A percentile compares a stretch with the other conserved stretches of the same genome.
These are phyloP conservation scores for Silene uniflora DNA, from an alignment of 148 eudicot genomes.

Conservation along the genomic window DNA sequence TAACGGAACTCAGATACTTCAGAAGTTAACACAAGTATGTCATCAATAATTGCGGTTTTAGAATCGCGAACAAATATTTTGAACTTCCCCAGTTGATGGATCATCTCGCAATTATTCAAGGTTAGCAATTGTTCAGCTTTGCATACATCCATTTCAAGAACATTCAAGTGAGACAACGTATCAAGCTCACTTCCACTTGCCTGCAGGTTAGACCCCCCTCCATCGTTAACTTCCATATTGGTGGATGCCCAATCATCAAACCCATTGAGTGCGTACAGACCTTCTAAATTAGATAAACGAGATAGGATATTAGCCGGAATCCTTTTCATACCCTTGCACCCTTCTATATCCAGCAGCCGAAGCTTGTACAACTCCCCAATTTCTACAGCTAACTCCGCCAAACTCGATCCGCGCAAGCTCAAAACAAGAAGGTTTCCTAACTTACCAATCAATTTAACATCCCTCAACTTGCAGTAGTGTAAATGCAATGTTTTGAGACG, in stretches of 20 bases:
- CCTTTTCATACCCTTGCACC: not conserved
- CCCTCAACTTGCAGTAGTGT: too few relatives aligned
- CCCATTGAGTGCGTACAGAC: too few relatives aligned
- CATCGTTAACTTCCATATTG: not conserved
- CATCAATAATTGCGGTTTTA: too few relatives aligned
- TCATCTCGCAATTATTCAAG: not conserved
- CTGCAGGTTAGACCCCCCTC: not conserved
- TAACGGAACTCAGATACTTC: not conserved
- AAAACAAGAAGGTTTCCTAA: too few relatives aligned
- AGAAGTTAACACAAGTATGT: too few relatives aligned
- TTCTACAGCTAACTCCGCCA: constrained; percentile 1
- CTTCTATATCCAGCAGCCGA: constrained; percentile 17
- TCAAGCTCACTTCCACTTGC: constrained; percentile 16
- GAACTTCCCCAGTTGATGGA: constrained; percentile 3
- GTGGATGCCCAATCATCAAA: too few relatives aligned
- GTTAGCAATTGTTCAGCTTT: constrained; percentile 7
- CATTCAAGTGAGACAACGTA: not conserved
- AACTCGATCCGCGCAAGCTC: constrained; percentile 2
- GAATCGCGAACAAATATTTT: not conserved
- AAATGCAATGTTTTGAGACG: too few relatives aligned
- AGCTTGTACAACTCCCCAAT: constrained; percentile 10
- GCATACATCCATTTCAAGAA: too few relatives aligned
- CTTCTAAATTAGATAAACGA: too few relatives aligned
- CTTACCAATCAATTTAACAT: too few relatives aligned
- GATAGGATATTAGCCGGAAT: constrained; percentile 16